Percentiles rank a stretch among this genome's conserved stretches.
phyloP scores from a whole-genome alignment of 23 red algal genomes.

The Cyanidium caldarium region DNA sequence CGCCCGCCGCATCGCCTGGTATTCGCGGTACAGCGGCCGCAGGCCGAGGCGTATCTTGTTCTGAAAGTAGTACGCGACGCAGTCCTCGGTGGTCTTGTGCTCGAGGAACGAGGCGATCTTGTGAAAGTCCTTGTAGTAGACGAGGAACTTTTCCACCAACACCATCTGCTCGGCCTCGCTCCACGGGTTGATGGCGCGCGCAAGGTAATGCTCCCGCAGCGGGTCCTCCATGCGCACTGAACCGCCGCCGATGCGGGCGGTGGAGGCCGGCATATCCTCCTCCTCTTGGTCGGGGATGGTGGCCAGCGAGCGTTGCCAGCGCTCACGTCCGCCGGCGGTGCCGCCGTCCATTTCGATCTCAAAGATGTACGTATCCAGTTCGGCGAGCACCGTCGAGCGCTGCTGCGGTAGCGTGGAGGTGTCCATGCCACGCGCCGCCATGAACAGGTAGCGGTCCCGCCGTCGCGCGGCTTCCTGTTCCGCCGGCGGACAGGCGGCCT shows the following conservation, averaged over 20 bases:
- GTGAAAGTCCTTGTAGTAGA: slow-evolving; percentile 71
- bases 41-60: slow-evolving; percentile 74
- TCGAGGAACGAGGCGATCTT: slow-evolving; percentile 65
- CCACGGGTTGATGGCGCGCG: slow-evolving; percentile 68
- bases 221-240: slow-evolving; percentile 49
- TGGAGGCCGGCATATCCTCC: slow-evolving; percentile 7
- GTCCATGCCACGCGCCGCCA: slow-evolving; percentile 14
- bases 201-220: slow-evolving; percentile 25
- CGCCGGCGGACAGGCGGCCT: not conserved
- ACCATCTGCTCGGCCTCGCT: slow-evolving; percentile 28
- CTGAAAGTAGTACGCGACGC: slow-evolving; percentile 84
- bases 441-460: slow-evolving; percentile 24
- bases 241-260: slow-evolving; percentile 12
- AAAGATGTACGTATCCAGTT: slow-evolving; percentile 30
- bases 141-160: slow-evolving; percentile 74
- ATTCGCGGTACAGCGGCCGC: slow-evolving; percentile 29
- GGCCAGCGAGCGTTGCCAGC: slow-evolving; percentile 41
- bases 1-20: not conserved
- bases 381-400: slow-evolving; percentile 7
- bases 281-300: slow-evolving; percentile 44
- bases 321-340: slow-evolving; percentile 30
- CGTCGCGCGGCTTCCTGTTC: not conserved
- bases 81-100: slow-evolving; percentile 67
- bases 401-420: slow-evolving; percentile 3
- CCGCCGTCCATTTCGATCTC: slow-evolving; percentile 54